Percentiles rank a stretch among this genome's conserved stretches.
Conservation (phyloP, 2,329 filamentous ascomycete species). For the Microsporum audouinii region DNA sequence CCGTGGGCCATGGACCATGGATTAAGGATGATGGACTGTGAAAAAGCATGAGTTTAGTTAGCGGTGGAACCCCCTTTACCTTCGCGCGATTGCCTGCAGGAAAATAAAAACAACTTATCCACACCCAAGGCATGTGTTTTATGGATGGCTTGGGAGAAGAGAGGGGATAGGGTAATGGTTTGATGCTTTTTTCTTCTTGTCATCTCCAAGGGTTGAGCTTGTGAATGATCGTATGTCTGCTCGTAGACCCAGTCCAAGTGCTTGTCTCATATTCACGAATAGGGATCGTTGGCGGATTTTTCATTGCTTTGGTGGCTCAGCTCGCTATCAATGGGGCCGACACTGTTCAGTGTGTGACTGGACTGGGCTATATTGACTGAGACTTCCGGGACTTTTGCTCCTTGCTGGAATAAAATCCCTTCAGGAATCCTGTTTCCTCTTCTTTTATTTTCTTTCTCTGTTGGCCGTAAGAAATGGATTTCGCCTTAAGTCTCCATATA, state of each 20-base stretch:
- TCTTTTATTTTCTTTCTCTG: neutral
- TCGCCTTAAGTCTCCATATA: constrained; percentile 1
- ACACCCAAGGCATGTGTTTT: neutral
- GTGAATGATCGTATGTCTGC: neutral
- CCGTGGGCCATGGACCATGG: neutral
- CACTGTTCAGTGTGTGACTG: neutral
- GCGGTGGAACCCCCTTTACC: constrained; percentile 4
- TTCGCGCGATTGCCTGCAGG: constrained; percentile 4
- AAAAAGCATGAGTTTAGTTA: neutral
- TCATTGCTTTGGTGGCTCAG: constrained; percentile 3
- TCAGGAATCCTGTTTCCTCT: neutral
- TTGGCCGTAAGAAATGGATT: neutral
- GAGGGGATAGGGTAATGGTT: neutral
- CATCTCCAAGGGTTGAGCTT: neutral
- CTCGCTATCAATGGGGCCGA: constrained; percentile 4
- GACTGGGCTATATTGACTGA: constrained; percentile 4
- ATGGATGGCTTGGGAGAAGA: neutral
- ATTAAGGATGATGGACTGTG: neutral
- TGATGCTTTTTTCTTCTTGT: neutral
- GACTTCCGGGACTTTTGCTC: neutral
- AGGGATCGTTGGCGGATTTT: neutral
- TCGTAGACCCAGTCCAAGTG: neutral
- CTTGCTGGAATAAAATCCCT: neutral
- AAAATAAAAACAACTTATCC: constrained; percentile 1
- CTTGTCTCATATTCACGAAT: neutral